Conservation (phyloP, 2,329 filamentous ascomycete species). For the Fonsecaea monophora region DNA sequence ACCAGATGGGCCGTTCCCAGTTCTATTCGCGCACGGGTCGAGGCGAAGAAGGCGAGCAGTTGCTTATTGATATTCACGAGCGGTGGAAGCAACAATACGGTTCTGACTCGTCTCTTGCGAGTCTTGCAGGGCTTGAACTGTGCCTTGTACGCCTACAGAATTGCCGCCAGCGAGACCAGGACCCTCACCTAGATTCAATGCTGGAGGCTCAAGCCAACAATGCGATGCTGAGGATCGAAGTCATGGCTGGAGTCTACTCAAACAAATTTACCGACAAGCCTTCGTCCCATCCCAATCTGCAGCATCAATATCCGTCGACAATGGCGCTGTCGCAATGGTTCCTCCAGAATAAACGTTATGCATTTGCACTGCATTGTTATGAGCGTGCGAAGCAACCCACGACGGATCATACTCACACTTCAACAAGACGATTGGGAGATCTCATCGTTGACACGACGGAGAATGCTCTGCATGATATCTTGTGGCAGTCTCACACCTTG, state of each 20-base stretch:
- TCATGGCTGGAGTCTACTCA: constrained; percentile 16
- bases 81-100: constrained; percentile 23
- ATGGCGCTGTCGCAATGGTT: constrained; percentile 27
- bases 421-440: constrained; percentile 13
- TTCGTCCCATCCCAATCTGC: neutral
- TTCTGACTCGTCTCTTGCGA: constrained; percentile 17
- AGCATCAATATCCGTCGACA: neutral
- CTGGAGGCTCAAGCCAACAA: constrained; percentile 25
- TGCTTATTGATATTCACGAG: constrained; percentile 22
- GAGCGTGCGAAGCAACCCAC: constrained; percentile 1
- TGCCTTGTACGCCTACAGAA: constrained; percentile 23
- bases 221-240: constrained; percentile 26
- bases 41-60: constrained; percentile 8
- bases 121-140: constrained; percentile 24
- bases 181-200: neutral
- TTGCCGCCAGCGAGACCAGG: neutral
- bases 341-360: constrained; percentile 24
- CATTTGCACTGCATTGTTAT: constrained; percentile 30
- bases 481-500: neutral
- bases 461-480: constrained; percentile 2
- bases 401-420: neutral
- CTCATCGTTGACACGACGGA: constrained; percentile 16
- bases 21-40: constrained; percentile 25
- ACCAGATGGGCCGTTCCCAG: constrained; percentile 30
- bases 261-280: constrained; percentile 21